These are phyloP conservation scores for Calonectria ilicicola DNA, from an alignment of 2,329 filamentous ascomycete species.

Conservation along the genomic window DNA sequence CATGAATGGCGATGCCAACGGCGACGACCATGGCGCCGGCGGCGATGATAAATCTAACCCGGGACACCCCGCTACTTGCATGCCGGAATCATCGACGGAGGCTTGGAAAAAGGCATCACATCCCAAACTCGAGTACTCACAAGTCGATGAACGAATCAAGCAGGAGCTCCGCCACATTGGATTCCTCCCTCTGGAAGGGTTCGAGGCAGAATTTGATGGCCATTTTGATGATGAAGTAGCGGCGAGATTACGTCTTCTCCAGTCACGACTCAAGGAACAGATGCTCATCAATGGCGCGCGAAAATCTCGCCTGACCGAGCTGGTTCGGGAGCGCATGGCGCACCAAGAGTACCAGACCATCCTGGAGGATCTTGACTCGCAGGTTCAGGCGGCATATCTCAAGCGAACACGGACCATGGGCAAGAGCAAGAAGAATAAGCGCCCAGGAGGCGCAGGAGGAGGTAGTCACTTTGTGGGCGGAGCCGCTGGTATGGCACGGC, in stretches of 20 bases:
- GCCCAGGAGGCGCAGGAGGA: conserved; percentile 79
- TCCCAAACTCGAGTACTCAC: conserved; percentile 83
- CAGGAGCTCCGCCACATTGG: conserved; percentile 93
- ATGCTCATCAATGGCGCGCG: conserved; percentile 90
- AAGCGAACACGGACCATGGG: conserved; percentile 95
- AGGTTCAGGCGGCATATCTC: conserved; percentile 94
- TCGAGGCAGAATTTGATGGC: conserved; percentile 82
- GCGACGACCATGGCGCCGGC: conserved; percentile 48
- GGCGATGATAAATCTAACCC: conserved; percentile 52
- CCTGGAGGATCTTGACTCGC: conserved; percentile 93
- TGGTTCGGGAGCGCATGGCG: conserved; percentile 93
- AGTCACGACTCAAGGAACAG: conserved; percentile 84
- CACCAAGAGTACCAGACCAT: conserved; percentile 98
- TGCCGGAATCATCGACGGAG: conserved; percentile 81
- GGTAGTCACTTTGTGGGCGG: conserved; percentile 74
- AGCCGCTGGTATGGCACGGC: conserved; percentile 73
- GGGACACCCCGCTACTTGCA: conserved; percentile 78
- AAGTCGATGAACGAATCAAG: conserved; percentile 91
- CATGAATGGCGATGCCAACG: conserved; percentile 62
- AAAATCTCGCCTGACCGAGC: conserved; percentile 86
- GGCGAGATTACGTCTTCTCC: conserved; percentile 86
- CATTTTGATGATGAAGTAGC: conserved; percentile 96
- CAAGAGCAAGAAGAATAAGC: conserved; percentile 92
- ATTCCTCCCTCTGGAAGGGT: conserved; percentile 77
- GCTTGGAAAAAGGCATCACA: conserved; percentile 83